These are phyloP conservation scores for Primulina eburnea DNA, from an alignment of 257 asterid species.

Conservation along the genomic window DNA sequence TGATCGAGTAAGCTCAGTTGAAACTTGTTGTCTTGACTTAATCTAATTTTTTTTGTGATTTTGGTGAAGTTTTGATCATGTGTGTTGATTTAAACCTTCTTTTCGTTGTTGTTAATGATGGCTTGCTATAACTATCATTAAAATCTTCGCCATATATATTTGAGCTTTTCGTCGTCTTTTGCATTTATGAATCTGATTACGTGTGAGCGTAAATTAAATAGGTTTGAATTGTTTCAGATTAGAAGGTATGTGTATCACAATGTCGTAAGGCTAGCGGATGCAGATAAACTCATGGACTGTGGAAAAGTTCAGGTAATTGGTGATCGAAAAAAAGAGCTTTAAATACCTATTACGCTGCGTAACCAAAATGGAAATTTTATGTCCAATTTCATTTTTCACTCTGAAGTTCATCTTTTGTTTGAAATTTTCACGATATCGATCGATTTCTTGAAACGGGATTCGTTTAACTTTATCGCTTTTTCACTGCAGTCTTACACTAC, in stretches of 20 bases:
- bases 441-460: slow-evolving; percentile 6
- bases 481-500: slow-evolving; percentile 30
- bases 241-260: slow-evolving; percentile 63
- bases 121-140: neutral
- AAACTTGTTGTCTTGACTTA: neutral
- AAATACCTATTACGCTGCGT: neutral
- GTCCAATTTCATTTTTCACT: neutral
- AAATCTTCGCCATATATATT: neutral
- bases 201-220: neutral
- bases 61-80: neutral
- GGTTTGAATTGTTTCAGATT: slow-evolving; percentile 26
- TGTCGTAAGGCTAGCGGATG: slow-evolving; percentile 57
- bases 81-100: neutral
- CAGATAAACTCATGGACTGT: slow-evolving; percentile 31
- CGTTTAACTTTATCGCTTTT: neutral
- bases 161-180: neutral
- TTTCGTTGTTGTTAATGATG: neutral
- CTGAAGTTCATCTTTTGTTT: neutral
- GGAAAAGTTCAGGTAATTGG: neutral
- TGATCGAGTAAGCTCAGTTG: neutral
- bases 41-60: neutral
- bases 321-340: neutral
- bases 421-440: neutral
- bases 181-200: neutral
- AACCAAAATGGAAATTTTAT: neutral